Percentiles rank a stretch among this genome's conserved stretches.
Evolutionary conservation across 2,329 filamentous ascomycete genomes (phyloP).

Genomic region (Aspergillus oerlinghausenensis): DNA sequence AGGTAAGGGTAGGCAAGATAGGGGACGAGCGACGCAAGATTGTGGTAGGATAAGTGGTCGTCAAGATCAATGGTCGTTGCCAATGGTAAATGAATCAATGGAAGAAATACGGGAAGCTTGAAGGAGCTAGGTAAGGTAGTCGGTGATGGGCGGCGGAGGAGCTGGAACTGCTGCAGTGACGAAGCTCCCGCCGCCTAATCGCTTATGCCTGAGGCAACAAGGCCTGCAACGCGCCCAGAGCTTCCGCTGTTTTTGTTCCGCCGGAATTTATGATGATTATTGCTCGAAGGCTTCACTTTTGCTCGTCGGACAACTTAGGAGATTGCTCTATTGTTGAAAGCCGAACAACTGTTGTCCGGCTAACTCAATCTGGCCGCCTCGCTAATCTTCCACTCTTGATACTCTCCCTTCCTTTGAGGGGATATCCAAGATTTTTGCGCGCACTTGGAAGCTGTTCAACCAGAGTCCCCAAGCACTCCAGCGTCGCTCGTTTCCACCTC

Average conservation of each 20-base stretch:
- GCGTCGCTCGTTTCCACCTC: constrained; percentile 40
- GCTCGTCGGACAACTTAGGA: not conserved
- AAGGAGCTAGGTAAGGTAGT: constrained; percentile 3
- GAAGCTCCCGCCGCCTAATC: constrained; percentile 39
- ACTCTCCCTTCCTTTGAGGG: constrained; percentile 19
- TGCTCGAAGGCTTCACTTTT: not conserved
- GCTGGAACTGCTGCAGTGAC: constrained; percentile 31
- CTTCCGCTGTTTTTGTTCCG: constrained; percentile 19
- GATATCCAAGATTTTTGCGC: constrained; percentile 43
- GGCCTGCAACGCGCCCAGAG: constrained; percentile 12
- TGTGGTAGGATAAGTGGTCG: constrained; percentile 10
- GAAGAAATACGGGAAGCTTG: not conserved
- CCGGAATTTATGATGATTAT: not conserved
- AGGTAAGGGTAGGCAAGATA: constrained; percentile 9
- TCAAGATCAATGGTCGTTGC: not conserved
- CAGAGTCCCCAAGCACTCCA: constrained; percentile 41
- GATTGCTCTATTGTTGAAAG: not conserved
- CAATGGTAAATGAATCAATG: constrained; percentile 9
- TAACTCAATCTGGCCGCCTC: not conserved
- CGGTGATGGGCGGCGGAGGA: constrained; percentile 16
- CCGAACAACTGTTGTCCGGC: not conserved
- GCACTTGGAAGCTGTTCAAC: constrained; percentile 37
- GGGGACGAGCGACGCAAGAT: constrained; percentile 23
- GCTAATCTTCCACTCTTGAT: not conserved
- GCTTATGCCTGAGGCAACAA: constrained; percentile 20